Evolutionary conservation across 768 basidiomycete genomes (phyloP).

Genomic region (Butyriboletus loyo): DNA sequence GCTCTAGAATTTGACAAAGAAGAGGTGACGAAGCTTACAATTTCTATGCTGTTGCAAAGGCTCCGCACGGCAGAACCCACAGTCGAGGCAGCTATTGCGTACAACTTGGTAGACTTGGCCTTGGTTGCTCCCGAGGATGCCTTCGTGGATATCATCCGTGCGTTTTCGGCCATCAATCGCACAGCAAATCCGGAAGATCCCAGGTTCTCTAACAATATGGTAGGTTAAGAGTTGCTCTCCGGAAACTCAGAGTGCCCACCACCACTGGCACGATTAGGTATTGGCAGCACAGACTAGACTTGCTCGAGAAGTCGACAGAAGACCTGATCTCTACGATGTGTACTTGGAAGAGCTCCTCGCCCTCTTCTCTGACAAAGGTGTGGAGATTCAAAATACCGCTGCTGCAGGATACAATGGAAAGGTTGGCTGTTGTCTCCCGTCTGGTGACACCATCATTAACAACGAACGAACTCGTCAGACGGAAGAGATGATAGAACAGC

Average conservation of each 20-base stretch:
- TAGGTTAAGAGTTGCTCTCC: constrained; percentile 26
- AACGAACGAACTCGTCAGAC: constrained; percentile 39
- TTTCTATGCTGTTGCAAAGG: constrained; percentile 90
- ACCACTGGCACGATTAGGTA: constrained; percentile 44
- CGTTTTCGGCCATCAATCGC: constrained; percentile 81
- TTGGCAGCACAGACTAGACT: constrained; percentile 89
- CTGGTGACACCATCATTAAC: constrained; percentile 4
- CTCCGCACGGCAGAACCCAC: constrained; percentile 80
- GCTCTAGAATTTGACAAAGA: constrained; percentile 84
- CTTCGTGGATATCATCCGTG: constrained; percentile 79
- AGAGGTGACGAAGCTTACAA: constrained; percentile 85
- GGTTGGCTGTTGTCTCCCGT: constrained; percentile 36
- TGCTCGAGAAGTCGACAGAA: constrained; percentile 70
- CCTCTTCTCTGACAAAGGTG: constrained; percentile 87
- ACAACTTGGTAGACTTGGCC: constrained; percentile 88
- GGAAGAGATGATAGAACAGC: constrained; percentile 81
- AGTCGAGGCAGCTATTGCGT: constrained; percentile 88
- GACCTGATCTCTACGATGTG: constrained; percentile 73
- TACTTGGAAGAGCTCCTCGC: constrained; percentile 85
- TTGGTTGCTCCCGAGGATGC: constrained; percentile 71
- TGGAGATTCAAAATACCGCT: constrained; percentile 82
- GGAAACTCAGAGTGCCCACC: background rate
- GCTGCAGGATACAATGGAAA: constrained; percentile 64
- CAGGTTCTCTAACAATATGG: constrained; percentile 87
- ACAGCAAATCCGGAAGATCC: constrained; percentile 88